Percentiles rank a stretch among this genome's conserved stretches.
Conservation (phyloP, 2,329 filamentous ascomycete genomes). For the Didymella exigua region DNA sequence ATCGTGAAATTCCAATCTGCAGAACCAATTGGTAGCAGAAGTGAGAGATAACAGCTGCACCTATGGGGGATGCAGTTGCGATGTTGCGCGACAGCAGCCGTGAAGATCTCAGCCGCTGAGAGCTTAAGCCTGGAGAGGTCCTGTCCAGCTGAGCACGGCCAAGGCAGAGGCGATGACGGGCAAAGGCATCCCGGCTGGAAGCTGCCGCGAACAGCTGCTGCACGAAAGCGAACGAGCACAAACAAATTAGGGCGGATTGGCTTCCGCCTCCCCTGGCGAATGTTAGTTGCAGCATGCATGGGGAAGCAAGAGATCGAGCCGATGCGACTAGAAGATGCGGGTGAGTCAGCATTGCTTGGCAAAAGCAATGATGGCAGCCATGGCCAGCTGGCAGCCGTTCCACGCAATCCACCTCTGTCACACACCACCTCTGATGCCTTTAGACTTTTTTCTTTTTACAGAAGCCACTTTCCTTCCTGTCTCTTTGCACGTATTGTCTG, state of each 20-base stretch:
- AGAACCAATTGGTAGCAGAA: neutral
- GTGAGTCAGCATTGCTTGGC: constrained; percentile 2
- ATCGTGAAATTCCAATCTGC: neutral
- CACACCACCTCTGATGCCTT: neutral
- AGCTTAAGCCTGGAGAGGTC: neutral
- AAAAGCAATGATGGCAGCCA: neutral
- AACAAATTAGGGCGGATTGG: constrained; percentile 8
- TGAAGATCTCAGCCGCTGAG: neutral
- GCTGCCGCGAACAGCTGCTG: neutral
- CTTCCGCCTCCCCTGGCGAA: constrained; percentile 17
- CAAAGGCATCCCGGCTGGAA: neutral
- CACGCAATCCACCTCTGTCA: neutral
- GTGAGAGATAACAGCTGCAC: neutral
- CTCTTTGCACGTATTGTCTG: neutral
- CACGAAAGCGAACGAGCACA: constrained; percentile 16
- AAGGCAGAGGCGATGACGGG: neutral
- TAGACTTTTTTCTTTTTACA: neutral
- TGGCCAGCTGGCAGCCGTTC: neutral
- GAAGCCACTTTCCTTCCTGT: neutral
- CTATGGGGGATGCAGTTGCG: neutral
- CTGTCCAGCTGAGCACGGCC: neutral
- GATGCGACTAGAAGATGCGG: neutral
- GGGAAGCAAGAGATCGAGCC: constrained; percentile 10
- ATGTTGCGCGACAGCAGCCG: neutral
- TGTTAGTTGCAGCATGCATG: constrained; percentile 11